Evolutionary conservation across 75 land plant genomes (phyloP).

Genomic region (Pinus tabuliformis): DNA sequence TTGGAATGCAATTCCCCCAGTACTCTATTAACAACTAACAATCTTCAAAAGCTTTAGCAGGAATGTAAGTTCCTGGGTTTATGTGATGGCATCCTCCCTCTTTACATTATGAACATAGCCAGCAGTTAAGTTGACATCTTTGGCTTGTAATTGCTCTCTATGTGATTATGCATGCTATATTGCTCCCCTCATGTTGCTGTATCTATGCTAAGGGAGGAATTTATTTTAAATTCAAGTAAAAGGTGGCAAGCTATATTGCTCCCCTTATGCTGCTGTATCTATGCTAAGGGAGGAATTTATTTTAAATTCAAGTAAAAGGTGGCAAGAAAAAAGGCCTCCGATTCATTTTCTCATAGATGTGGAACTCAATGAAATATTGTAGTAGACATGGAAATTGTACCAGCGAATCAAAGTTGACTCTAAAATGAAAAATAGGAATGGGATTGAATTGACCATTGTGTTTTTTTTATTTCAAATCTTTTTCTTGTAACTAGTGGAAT

Average conservation of each 20-base stretch:
- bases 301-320: too few relatives aligned
- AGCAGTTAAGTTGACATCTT: not conserved
- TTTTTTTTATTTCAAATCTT: too few relatives aligned
- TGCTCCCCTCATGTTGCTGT: not conserved
- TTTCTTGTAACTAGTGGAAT: too few relatives aligned
- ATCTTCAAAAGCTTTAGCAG: not conserved
- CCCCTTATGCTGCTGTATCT: not conserved
- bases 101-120: not conserved
- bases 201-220: not conserved
- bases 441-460: not conserved
- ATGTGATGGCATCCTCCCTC: not conserved
- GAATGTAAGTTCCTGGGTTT: not conserved
- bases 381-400: not conserved
- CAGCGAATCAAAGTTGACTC: not conserved
- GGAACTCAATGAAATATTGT: not conserved
- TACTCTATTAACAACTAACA: not conserved
- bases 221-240: too few relatives aligned
- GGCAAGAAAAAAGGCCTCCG: not conserved
- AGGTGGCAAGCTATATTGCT: not conserved
- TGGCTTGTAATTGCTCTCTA: not conserved
- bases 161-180: not conserved
- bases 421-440: not conserved
- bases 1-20: not conserved
- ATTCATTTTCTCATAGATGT: not conserved
- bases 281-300: too few relatives aligned